Conservation (phyloP, 345 rosid species). For the Raphanus raphanistrum region DNA sequence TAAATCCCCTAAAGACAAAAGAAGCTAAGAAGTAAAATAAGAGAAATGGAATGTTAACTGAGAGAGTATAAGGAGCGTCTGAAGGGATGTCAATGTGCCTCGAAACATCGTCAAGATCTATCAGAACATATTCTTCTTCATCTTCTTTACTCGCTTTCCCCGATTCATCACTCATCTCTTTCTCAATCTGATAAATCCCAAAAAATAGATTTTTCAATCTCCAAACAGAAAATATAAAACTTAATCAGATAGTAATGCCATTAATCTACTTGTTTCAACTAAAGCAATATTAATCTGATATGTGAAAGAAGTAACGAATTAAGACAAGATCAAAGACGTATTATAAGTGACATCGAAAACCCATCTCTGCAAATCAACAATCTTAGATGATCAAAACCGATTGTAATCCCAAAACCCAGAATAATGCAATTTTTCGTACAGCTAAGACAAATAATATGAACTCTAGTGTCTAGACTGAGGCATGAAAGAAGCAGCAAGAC, state of each 20-base stretch:
- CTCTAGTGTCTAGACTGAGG: too few species aligned
- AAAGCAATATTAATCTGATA: too few species aligned
- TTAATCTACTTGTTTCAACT: too few species aligned
- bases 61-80: conserved; percentile 53
- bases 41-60: conserved; percentile 31
- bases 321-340: too few species aligned
- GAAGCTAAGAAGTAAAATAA: neutral
- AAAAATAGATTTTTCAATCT: neutral
- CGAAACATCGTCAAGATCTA: conserved; percentile 56
- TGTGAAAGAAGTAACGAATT: too few species aligned
- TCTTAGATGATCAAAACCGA: too few species aligned
- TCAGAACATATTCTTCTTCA: conserved; percentile 44
- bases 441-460: too few species aligned
- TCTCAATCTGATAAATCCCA: neutral
- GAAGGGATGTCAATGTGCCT: conserved; percentile 50
- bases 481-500: too few species aligned
- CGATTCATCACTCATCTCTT: conserved; percentile 19
- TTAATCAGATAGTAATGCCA: too few species aligned
- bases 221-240: neutral
- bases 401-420: too few species aligned
- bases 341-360: neutral
- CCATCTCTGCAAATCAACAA: neutral
- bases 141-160: conserved; percentile 8
- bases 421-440: too few species aligned
- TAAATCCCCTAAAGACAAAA: neutral